Base-by-base conservation (phyloP, 371 early-diverging fungal species). In the Gilbertella persicaria region DNA sequence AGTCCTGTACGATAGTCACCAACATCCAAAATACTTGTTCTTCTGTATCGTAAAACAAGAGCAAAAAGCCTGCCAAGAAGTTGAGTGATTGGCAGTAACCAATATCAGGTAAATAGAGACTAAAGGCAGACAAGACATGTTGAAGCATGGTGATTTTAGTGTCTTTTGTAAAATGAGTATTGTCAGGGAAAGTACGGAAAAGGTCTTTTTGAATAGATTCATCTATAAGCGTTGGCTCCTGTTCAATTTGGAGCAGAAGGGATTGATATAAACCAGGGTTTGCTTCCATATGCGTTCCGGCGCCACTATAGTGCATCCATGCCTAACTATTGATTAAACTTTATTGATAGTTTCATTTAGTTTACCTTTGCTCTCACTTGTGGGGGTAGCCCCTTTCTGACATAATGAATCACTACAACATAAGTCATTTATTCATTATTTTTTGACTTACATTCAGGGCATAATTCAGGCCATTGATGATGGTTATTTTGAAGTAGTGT, bases 61-160 rank as follows among this genome's bases (percentile, higher is more conserved):
- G 69, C 12, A 94, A 75, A 52, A 91, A 73, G 3, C 89, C 94
- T 16, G 78, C 92, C 29, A 94, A 66, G 52, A 89, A 91, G 50
- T 90, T 92, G 58, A 94, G 80, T 4, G 89, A 85, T 64, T 94
- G 93, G 59, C 91, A 90, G 64, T 94, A 94, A 8, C 93, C 94
- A 38, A 93, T 89, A 9, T 83, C 65, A 6, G 87, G 82, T 17
- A 75, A 73, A 54, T 80, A 72, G 19, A 83, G 38, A 41, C 81
- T 77, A 48, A 91, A 94, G 0, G 91, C 89, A 16, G 83, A 69
- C 0, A 94, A 71, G 0, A 94, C 78, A 1, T 88, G 82, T 8
- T 87, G 73, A 5, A 94, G 62, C 0, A 89, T 82, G 12, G 71
- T 69, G 10, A 92, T 64, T 12, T 80, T 82, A 0, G 80, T 68